phyloP scores from a whole-genome alignment of 2,329 filamentous ascomycete species.

The Sclerotinia spermophila region DNA sequence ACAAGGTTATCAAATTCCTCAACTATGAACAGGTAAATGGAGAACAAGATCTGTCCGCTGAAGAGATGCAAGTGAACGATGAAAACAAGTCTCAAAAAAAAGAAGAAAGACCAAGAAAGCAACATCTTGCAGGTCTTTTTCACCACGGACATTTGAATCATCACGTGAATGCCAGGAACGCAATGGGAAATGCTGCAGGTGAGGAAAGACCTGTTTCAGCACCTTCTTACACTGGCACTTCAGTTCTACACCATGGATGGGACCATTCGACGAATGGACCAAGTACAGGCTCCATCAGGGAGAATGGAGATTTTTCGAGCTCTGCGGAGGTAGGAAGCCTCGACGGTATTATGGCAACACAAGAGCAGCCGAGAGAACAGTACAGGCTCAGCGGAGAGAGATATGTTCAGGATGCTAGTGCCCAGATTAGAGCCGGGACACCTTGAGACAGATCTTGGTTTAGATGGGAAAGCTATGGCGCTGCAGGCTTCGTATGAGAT shows the following conservation, averaged over 20 bases:
- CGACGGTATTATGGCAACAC: not conserved
- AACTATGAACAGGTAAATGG: slow-evolving; percentile 47
- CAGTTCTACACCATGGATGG: not conserved
- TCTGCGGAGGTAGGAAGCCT: not conserved
- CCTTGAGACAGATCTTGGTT: not conserved
- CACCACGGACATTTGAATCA: not conserved
- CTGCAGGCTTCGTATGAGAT: not conserved
- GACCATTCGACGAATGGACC: not conserved
- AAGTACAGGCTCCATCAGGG: not conserved
- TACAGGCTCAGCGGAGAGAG: not conserved
- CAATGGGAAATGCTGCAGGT: not conserved
- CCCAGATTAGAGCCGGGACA: not conserved
- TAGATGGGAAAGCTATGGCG: not conserved
- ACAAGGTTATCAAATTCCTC: slow-evolving; percentile 47
- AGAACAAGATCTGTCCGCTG: slow-evolving; percentile 29
- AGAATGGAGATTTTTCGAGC: not conserved
- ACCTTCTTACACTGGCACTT: not conserved
- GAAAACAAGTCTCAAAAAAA: not conserved
- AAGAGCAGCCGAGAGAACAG: not conserved
- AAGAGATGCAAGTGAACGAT: not conserved
- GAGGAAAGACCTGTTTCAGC: not conserved
- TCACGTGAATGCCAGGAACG: not conserved
- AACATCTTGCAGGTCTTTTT: not conserved
- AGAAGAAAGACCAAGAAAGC: not conserved
- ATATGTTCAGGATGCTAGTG: not conserved